Percentiles rank a stretch among this genome's conserved stretches.
Evolutionary conservation across 768 basidiomycete species (phyloP).

Genomic region (Tylopilus sp.): DNA sequence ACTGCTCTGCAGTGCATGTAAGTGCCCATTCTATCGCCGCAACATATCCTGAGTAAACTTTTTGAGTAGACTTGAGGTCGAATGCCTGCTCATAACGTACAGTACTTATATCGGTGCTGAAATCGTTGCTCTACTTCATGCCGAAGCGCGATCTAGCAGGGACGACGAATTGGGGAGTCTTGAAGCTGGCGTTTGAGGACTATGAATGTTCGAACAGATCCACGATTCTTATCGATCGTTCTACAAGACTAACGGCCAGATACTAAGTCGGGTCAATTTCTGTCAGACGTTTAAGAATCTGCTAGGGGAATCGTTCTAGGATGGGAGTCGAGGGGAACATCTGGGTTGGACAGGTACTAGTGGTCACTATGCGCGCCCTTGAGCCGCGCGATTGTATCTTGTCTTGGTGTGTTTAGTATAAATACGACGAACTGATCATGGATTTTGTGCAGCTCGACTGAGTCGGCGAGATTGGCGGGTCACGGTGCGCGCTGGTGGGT

Average conservation of each 20-base stretch:
- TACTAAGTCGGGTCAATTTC: neutral
- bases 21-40: neutral
- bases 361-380: too few relatives aligned
- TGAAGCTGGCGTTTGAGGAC: slow-evolving; percentile 4
- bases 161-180: slow-evolving; percentile 1
- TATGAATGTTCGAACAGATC: neutral
- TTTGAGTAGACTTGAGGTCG: neutral
- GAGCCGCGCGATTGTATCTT: too few relatives aligned
- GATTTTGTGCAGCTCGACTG: too few relatives aligned
- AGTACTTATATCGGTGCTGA: slow-evolving; percentile 1
- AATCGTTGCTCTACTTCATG: neutral
- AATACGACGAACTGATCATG: too few relatives aligned
- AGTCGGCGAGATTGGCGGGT: too few relatives aligned
- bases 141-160: slow-evolving; percentile 6
- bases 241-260: neutral
- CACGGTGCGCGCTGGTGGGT: too few relatives aligned
- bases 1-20: neutral
- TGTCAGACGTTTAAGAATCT: neutral
- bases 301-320: neutral
- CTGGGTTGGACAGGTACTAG: too few relatives aligned
- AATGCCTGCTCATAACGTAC: slow-evolving; percentile 2
- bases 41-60: neutral
- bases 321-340: too few relatives aligned
- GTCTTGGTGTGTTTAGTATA: too few relatives aligned
- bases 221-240: neutral